Base-by-base conservation (phyloP, 2,329 filamentous ascomycete species). In the Trichoderma cornu-damae region DNA sequence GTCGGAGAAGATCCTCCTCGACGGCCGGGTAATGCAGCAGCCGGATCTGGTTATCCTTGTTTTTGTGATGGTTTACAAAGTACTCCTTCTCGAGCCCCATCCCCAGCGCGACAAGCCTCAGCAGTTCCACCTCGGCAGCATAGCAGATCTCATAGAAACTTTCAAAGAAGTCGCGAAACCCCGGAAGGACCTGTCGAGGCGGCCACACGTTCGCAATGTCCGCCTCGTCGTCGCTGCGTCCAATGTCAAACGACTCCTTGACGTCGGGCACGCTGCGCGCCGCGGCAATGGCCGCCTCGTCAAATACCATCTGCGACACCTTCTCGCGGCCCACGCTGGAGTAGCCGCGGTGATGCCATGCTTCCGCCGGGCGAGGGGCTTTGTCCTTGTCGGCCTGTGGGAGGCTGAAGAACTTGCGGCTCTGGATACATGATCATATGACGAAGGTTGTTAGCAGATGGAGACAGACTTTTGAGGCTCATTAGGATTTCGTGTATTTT, bases 91-190 rank as follows among this genome's bases (percentile, higher is more conserved):
- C 78, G 5, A 91, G 74, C 1, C 80, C 84, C 81, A 93, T 82
- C 0, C 87, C 88, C 9, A 90, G 72, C 0, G 88, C 88, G 59
- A 92, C 87, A 22, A 88, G 87, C 3, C 85, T 79, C 86, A 93
- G 90, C 28, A 92, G 79, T 61, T 89, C 76, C 43, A 81, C 75
- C 70, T 95, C 87, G 57, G 94, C 71, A 12, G 74, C 68, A 69
- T 90, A 89, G 71, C 88, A 92, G 52, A 77, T 77, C 20, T 79
- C 77, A 63, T 86, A 87, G 70, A 95, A 95, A 1, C 72, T 70
- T 49, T 83, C 37, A 20, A 64, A 63, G 52, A 65, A 65, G n/a
- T 58, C 58, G 4, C 59, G 60, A 43, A 65, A 60, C 6, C 62
- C 59, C 22, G 63, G 59, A 53, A 64, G 59, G 40, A 66, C 44